phyloP scores from a whole-genome alignment of 2,329 filamentous ascomycete genomes.

The Sporothrix mexicana region DNA sequence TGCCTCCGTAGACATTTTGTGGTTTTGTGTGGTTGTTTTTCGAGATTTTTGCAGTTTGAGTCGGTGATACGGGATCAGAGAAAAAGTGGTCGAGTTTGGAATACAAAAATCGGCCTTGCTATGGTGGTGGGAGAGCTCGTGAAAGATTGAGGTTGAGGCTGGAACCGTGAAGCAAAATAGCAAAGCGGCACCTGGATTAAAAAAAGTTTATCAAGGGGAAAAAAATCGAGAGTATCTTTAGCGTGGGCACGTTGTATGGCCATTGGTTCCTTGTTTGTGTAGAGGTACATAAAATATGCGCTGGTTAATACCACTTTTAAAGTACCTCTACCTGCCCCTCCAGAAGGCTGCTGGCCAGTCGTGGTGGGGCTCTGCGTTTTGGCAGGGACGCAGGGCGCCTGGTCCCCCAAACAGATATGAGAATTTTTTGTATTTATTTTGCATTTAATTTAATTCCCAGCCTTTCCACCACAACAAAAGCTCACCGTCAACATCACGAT shows the following conservation, averaged over 20 bases:
- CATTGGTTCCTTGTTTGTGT: conserved; percentile 16
- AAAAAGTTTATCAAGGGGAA: conserved; percentile 29
- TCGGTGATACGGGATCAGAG: not conserved
- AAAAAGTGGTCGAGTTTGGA: not conserved
- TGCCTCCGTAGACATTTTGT: conserved; percentile 34
- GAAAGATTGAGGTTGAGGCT: not conserved
- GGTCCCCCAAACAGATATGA: conserved; percentile 4
- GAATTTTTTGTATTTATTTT: not conserved
- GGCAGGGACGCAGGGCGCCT: conserved; percentile 14
- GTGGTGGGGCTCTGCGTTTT: conserved; percentile 20
- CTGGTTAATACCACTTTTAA: not conserved
- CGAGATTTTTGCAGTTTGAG: not conserved
- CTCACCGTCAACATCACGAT: not conserved
- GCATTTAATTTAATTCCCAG: conserved; percentile 24
- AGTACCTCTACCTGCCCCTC: conserved; percentile 25
- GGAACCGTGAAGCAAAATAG: conserved; percentile 13
- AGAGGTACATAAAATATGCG: not conserved
- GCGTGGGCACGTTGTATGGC: conserved; percentile 25
- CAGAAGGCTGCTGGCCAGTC: conserved; percentile 13
- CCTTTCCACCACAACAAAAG: not conserved
- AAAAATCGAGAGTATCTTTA: conserved; percentile 26
- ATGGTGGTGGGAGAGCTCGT: conserved; percentile 18
- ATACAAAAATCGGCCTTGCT: not conserved
- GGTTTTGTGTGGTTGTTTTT: not conserved
- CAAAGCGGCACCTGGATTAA: conserved; percentile 12